These are phyloP conservation scores for Seiridium unicorne DNA, from an alignment of 2,329 filamentous ascomycete genomes.

Conservation along the genomic window DNA sequence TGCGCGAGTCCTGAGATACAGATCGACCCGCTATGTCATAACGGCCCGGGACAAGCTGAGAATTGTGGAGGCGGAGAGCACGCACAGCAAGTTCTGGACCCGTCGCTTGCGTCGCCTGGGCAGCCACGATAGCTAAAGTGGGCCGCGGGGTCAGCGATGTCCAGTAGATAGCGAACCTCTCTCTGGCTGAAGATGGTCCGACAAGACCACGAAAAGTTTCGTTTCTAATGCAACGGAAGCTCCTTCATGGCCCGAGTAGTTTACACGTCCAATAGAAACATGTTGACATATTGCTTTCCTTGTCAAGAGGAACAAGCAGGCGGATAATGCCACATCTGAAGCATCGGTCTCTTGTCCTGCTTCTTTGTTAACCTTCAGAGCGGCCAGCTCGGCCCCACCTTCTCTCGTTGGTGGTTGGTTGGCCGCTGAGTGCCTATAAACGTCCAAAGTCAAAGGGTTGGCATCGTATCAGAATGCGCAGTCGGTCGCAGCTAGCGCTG, in stretches of 20 bases:
- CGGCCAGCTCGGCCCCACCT: no score
- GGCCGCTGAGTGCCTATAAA: neutral
- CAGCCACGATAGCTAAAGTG: neutral
- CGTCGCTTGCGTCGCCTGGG: conserved; percentile 7
- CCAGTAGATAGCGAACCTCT: no score
- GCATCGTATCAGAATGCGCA: neutral
- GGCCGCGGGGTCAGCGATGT: neutral
- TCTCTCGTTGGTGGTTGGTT: neutral
- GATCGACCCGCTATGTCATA: neutral
- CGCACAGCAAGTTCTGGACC: conserved; percentile 5
- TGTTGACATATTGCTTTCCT: no score
- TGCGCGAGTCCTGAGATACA: neutral
- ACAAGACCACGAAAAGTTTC: no score
- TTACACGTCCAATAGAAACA: no score
- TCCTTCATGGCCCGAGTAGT: no score
- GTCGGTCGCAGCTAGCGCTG: neutral
- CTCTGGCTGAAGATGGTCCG: no score
- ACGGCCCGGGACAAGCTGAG: neutral
- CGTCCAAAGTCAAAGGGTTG: neutral
- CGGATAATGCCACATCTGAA: no score
- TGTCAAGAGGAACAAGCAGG: no score
- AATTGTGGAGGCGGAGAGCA: conserved; percentile 6
- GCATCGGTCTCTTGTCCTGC: no score
- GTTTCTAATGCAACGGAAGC: no score
- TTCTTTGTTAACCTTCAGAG: no score